phyloP scores from a whole-genome alignment of 2,329 filamentous ascomycete species.

The Gyromitra esculenta region DNA sequence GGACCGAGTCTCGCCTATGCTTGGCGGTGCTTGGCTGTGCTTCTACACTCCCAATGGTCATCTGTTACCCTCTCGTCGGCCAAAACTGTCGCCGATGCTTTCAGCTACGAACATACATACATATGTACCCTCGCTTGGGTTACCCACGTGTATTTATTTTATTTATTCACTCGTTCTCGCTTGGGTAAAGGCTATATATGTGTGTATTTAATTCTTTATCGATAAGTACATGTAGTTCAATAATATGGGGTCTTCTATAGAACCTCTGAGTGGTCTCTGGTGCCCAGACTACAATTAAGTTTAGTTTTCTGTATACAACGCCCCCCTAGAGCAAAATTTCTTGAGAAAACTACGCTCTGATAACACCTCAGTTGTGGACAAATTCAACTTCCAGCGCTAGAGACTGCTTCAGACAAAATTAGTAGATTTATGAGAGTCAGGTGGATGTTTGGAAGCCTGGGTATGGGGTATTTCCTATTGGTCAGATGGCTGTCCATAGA shows the following conservation, averaged over 20 bases:
- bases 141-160: not conserved
- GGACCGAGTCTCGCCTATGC: not conserved
- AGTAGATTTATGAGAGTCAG: no score
- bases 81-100: not conserved
- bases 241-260: not conserved
- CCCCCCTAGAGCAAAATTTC: no score
- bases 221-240: not conserved
- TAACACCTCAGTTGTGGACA: no score
- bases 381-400: no score
- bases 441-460: no score
- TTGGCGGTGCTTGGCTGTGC: not conserved
- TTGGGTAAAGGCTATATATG: not conserved
- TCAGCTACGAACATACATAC: not conserved
- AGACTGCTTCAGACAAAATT: not conserved
- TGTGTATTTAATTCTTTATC: not conserved
- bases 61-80: not conserved
- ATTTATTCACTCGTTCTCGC: not conserved
- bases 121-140: no score
- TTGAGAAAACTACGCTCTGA: no score
- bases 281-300: no score
- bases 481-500: no score
- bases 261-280: not conserved
- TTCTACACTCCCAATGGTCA: not conserved
- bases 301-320: no score
- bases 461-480: no score